Base-by-base conservation (phyloP, 1,284 basidiomycete genomes). In the Ceratobasidium sp. region DNA sequence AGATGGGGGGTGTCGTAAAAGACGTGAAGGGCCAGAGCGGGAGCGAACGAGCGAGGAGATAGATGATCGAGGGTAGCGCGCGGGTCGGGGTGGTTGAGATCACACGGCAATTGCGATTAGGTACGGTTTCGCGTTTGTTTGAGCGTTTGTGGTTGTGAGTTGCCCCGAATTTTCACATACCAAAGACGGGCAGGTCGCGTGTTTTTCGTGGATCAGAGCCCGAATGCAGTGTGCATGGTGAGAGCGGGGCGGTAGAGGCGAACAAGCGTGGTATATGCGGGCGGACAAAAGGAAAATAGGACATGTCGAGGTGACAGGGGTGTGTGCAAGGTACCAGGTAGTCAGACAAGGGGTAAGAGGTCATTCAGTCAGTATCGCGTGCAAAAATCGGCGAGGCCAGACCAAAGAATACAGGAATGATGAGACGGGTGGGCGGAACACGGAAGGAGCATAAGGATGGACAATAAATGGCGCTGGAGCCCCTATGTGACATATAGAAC, bases 91-190 rank as follows among this genome's bases (percentile, higher is more conserved):
- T 67, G 50, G 64, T 67, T 67, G 64, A 67, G 64, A 52, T 67
- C 46, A 67, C 30, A 67, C 64, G 64, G 64, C 64, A 67, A 67
- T 30, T 67, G 64, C 64, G 64, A 35, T 67, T 67, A 54, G 50
- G 64, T 44, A 59, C 50, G 18, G 64, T 67, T 54, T 67, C 38
- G 23, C 32, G 50, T 62, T 50, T 43, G 44, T 43, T 50, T 13
- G 38, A 59, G 16, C 28, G 57, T 59, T 59, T 59, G 41, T 59
- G 38, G 57, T 59, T 59, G 57, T 59, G 41, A 23, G 38, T 16
- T 1, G 1, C 35, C 57, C 54, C 54, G 30, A 35, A 9, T 59
- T 59, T 59, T 59, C 57, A 59, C 57, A 44, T 59, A 23, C 57
- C 57, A 59, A 43, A 41, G n/a, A n/a, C n/a, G n/a, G 21, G 57